Percentiles rank a stretch among this genome's conserved stretches.
Evolutionary conservation across 202 grass and related monocot genomes (phyloP).

Genomic region (Saccharum hybrid): DNA sequence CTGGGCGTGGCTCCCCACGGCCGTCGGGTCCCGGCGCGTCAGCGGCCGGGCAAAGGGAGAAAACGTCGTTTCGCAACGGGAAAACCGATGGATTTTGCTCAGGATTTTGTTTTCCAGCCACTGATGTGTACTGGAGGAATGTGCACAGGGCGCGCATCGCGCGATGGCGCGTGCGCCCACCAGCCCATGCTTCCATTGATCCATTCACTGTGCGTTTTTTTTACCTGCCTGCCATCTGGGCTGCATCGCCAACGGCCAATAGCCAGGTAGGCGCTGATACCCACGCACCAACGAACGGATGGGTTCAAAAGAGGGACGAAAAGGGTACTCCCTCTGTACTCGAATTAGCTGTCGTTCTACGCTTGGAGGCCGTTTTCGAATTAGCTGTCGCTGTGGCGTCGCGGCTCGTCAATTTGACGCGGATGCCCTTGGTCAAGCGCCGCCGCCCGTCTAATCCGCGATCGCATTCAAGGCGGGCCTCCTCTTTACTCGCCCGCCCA

Average conservation of each 20-base stretch:
- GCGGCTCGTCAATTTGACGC: too few species aligned
- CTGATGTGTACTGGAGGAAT: constrained; percentile 39
- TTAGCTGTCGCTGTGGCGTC: too few species aligned
- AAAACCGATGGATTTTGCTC: constrained; percentile 30
- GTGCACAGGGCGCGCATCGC: neutral
- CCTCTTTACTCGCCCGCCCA: too few species aligned
- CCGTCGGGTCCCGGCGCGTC: constrained; percentile 9
- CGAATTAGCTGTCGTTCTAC: too few species aligned
- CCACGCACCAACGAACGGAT: neutral
- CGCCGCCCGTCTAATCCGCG: too few species aligned
- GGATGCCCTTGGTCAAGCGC: too few species aligned
- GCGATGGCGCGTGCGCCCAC: neutral
- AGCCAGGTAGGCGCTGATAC: neutral
- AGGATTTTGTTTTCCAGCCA: constrained; percentile 22
- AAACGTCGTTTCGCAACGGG: constrained; percentile 20
- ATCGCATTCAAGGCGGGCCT: too few species aligned
- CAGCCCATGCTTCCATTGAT: constrained; percentile 36
- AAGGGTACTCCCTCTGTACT: too few species aligned
- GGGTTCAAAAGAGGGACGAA: constrained; percentile 30
- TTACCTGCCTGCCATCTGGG: constrained; percentile 38
- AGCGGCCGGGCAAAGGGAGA: neutral
- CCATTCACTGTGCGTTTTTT: constrained; percentile 16
- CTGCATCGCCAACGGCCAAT: constrained; percentile 42
- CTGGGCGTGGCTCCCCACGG: constrained; percentile 49
- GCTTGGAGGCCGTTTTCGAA: too few species aligned